Evolutionary conservation across 78 protist genomes (phyloP).

Genomic region (Capsaspora owczarzaki): DNA sequence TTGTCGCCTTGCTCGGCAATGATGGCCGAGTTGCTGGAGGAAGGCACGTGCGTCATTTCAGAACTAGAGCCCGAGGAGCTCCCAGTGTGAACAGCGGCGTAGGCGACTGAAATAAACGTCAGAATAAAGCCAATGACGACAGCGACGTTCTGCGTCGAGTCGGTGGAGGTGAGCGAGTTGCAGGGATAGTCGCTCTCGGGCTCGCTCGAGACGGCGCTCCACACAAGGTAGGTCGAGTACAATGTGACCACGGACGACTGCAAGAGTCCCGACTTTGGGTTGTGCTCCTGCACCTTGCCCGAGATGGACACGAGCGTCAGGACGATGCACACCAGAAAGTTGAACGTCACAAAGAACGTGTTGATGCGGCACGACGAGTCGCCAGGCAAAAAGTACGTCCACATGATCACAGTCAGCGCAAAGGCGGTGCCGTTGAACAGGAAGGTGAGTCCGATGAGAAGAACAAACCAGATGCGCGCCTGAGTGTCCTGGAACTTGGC

Average conservation of each 20-base stretch:
- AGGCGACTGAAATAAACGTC: not conserved
- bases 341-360: conserved; percentile 41
- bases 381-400: not conserved
- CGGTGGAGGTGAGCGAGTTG: not conserved
- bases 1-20: not conserved
- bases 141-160: not conserved
- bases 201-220: conserved; percentile 49
- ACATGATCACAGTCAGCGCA: not conserved
- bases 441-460: not conserved
- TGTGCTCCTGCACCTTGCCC: conserved; percentile 17
- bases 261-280: conserved; percentile 53
- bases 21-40: too few relatives aligned
- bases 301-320: conserved; percentile 30
- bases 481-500: conserved; percentile 5
- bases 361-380: conserved; percentile 13
- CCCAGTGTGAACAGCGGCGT: not conserved
- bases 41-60: too few relatives aligned
- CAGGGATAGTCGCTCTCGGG: conserved; percentile 21
- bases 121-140: not conserved
- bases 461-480: not conserved
- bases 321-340: conserved; percentile 28
- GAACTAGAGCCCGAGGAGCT: too few relatives aligned
- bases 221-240: conserved; percentile 59
- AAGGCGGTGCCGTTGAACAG: not conserved
- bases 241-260: conserved; percentile 50